Evolutionary conservation across 495 filamentous ascomycete species (phyloP), one percentile per base, ranked within the genome.

Genomic region (Pyrenula massariospora): DNA sequence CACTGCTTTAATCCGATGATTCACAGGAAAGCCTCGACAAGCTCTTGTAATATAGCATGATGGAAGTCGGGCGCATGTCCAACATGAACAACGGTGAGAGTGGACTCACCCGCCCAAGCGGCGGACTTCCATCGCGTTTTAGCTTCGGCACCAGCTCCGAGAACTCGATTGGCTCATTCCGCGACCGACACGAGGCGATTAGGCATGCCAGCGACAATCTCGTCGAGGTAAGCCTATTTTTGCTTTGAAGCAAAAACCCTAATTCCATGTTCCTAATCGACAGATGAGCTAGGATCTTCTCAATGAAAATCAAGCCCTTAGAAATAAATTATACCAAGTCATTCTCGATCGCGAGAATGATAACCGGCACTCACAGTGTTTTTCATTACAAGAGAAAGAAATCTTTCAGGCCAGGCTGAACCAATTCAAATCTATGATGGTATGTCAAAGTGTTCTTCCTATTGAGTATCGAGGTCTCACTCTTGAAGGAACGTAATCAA

Each of bases 401-500:
- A 42, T 8, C 15, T 8, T 42, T 15, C 31, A 8, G 15, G 5
- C 31, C 31, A 42, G 31, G 31, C 31, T 42, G 31, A 42, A 42
- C 8, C 31, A 42, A 15, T 15, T 42, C 15, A 5, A 42, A 15
- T 42, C 21, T 50, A 23, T 51, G 50, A 2, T n/a, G 19, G 23
- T 57, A 19, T 25, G 31, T 15, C 15, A 42, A 42, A 42, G 5
- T 42, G 8, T 8, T 8, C 31, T 42, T 15, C 15, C 31, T 15
- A 42, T 42, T 42, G 5, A 42, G 31, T 8, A 42, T 15, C 15
- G 31, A 42, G 8, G 31, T n/a, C n/a, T n/a, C n/a, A 42, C 15
- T 42, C 15, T 42, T 56, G 51, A 65, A 91, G 87, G 84, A 84
- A 51, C 80, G 79, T 53, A 86, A 91, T 73, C 82, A 85, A 10